Conservation (phyloP, 805 yeast species). For the Yarrowia osloensis region DNA sequence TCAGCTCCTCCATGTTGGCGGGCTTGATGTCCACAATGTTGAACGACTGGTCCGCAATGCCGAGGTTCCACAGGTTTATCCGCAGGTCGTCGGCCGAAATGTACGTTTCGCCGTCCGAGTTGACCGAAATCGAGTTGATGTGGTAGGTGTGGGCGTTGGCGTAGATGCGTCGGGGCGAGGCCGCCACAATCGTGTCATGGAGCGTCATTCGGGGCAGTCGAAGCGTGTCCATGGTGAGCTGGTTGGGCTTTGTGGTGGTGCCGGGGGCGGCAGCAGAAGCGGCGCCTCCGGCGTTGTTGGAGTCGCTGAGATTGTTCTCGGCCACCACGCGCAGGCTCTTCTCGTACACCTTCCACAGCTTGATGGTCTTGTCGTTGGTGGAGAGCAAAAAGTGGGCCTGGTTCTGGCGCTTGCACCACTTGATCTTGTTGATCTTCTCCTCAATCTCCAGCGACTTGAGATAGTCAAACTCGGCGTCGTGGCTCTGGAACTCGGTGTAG, state of each 20-base stretch:
- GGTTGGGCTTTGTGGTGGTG: slow-evolving; percentile 35
- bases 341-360: slow-evolving; percentile 94
- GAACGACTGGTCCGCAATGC: slow-evolving; percentile 91
- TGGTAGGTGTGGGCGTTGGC: slow-evolving; percentile 98
- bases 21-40: slow-evolving; percentile 98
- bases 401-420: slow-evolving; percentile 89
- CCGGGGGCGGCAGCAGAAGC: slow-evolving; percentile 32
- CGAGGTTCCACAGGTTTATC: slow-evolving; percentile 92
- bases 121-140: slow-evolving; percentile 91
- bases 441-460: slow-evolving; percentile 94
- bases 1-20: slow-evolving; percentile 96
- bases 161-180: slow-evolving; percentile 87
- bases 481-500: slow-evolving; percentile 95
- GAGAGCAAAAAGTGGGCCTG: slow-evolving; percentile 86
- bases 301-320: slow-evolving; percentile 71
- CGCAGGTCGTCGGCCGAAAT: slow-evolving; percentile 91
- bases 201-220: slow-evolving; percentile 85
- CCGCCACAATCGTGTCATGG: slow-evolving; percentile 93
- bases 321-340: slow-evolving; percentile 88
- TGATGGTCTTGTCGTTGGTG: slow-evolving; percentile 97
- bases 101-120: slow-evolving; percentile 94
- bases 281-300: slow-evolving; percentile 39
- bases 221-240: slow-evolving; percentile 47
- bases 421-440: slow-evolving; percentile 95
- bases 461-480: slow-evolving; percentile 98